Evolutionary conservation across 495 filamentous ascomycete genomes (phyloP).

Genomic region (Neurospora sp.): DNA sequence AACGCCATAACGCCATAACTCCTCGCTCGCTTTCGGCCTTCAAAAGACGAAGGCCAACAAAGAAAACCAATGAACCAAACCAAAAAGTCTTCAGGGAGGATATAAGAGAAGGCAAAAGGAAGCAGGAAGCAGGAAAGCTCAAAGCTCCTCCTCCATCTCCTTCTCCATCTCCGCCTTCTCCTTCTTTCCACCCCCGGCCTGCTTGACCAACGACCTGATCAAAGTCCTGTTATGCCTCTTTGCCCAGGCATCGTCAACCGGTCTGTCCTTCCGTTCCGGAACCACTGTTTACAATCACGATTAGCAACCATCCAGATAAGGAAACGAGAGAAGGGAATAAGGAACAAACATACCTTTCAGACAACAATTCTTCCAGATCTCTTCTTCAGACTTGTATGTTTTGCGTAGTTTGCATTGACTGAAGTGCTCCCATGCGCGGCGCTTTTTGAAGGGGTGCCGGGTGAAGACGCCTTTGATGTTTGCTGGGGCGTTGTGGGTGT

Average conservation of each 20-base stretch:
- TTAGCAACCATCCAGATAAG: not conserved
- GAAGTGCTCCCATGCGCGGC: not conserved
- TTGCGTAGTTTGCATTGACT: too few species aligned
- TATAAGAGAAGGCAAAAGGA: not conserved
- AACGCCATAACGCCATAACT: not conserved
- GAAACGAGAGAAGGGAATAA: not conserved
- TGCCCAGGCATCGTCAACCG: not conserved
- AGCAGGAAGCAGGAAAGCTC: not conserved
- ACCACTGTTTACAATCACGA: not conserved
- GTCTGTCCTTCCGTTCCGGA: not conserved
- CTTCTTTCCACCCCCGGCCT: not conserved
- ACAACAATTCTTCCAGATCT: not conserved
- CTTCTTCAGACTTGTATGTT: too few species aligned
- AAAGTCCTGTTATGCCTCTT: not conserved
- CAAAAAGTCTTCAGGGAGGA: not conserved
- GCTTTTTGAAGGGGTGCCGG: not conserved
- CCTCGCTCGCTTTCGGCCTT: not conserved
- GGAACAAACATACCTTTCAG: not conserved
- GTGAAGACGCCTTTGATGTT: not conserved
- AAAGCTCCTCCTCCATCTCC: not conserved
- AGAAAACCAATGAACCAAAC: not conserved
- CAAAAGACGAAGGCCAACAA: not conserved
- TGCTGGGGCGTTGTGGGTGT: not conserved
- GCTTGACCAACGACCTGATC: not conserved
- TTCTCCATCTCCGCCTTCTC: not conserved